Conservation (phyloP, 2,329 filamentous ascomycete genomes). For the Hymenotorrendiella dingleyae region DNA sequence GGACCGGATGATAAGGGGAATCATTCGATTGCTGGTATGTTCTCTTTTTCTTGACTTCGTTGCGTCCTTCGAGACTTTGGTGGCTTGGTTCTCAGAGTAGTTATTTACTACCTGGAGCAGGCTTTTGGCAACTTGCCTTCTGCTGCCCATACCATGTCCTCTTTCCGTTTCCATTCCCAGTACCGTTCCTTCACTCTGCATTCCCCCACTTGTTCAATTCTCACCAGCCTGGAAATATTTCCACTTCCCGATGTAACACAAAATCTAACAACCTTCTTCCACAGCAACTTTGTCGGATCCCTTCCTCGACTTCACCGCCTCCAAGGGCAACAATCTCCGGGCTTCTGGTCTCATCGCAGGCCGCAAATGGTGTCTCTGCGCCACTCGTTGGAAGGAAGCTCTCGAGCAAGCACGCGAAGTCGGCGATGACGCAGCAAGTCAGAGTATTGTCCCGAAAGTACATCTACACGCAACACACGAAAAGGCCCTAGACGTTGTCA, state of each 20-base stretch:
- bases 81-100: too few relatives aligned
- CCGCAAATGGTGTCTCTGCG: slow-evolving; percentile 60
- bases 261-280: neutral
- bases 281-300: slow-evolving; percentile 48
- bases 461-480: slow-evolving; percentile 34
- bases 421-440: slow-evolving; percentile 8
- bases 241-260: neutral
- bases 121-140: too few relatives aligned
- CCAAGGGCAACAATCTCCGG: slow-evolving; percentile 53
- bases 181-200: too few relatives aligned
- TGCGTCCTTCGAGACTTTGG: too few relatives aligned
- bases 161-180: neutral
- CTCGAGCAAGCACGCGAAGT: slow-evolving; percentile 14
- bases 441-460: slow-evolving; percentile 29
- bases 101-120: too few relatives aligned
- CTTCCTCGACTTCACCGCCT: slow-evolving; percentile 56
- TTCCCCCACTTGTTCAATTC: too few relatives aligned
- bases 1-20: slow-evolving; percentile 50
- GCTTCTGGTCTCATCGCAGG: slow-evolving; percentile 48
- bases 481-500: slow-evolving; percentile 30
- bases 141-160: neutral
- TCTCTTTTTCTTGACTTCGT: neutral
- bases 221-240: too few relatives aligned
- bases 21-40: slow-evolving; percentile 46
- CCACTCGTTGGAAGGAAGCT: slow-evolving; percentile 53